Conservation (phyloP, 106 monocot species). For the Posidonia australis region DNA sequence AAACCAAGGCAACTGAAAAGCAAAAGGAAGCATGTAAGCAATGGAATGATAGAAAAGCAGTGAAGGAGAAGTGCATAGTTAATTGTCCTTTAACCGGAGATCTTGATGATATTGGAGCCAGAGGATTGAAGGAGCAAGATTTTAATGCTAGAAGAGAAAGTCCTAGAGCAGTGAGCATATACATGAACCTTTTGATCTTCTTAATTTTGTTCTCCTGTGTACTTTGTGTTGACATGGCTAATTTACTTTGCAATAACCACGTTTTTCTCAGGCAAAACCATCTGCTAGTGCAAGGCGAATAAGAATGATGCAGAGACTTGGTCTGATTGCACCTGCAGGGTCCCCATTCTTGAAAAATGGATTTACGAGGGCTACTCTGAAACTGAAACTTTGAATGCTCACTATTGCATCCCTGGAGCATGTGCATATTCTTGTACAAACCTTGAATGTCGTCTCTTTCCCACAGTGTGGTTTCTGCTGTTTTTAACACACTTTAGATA, state of each 20-base stretch:
- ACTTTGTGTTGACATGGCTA: neutral
- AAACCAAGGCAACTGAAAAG: too few relatives aligned
- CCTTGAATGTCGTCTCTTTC: too few relatives aligned
- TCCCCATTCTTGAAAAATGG: constrained; percentile 5
- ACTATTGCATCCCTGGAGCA: too few relatives aligned
- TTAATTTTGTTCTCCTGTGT: neutral
- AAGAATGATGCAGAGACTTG: constrained; percentile 10
- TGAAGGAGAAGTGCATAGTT: neutral
- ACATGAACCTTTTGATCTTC: neutral
- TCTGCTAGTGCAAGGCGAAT: constrained; percentile 1
- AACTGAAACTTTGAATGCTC: neutral
- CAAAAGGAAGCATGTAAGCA: too few relatives aligned
- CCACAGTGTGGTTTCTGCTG: too few relatives aligned
- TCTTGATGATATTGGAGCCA: neutral
- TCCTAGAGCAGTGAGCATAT: neutral
- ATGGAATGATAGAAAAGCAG: neutral
- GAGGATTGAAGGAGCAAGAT: neutral
- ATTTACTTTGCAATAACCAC: neutral
- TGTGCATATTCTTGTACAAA: too few relatives aligned
- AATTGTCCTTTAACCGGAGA: neutral
- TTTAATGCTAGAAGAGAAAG: neutral
- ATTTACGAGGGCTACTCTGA: neutral
- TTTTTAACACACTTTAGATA: too few relatives aligned
- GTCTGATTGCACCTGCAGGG: constrained; percentile 9
- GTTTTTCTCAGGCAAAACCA: constrained; percentile 2